These are phyloP conservation scores for Aureobasidium lini DNA, from an alignment of 2,329 filamentous ascomycete genomes.

Conservation along the genomic window DNA sequence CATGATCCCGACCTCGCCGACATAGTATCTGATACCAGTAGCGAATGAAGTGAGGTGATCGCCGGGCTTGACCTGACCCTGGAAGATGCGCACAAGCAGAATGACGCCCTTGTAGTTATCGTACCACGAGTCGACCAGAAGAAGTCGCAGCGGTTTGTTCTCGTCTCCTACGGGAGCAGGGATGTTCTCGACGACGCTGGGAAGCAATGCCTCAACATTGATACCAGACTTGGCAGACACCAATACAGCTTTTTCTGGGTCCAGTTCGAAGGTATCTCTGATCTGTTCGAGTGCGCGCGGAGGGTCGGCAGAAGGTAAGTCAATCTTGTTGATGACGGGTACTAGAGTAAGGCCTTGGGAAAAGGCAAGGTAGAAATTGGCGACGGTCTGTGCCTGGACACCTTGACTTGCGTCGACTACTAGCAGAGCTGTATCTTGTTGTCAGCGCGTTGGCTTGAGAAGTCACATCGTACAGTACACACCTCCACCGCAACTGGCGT, in stretches of 20 bases:
- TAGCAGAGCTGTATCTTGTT: constrained; percentile 54
- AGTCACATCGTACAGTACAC: not conserved
- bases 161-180: constrained; percentile 71
- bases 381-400: constrained; percentile 94
- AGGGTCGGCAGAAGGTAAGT: constrained; percentile 84
- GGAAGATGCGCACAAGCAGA: constrained; percentile 82
- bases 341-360: constrained; percentile 79
- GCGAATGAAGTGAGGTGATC: constrained; percentile 83
- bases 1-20: constrained; percentile 96
- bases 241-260: constrained; percentile 63
- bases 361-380: constrained; percentile 97
- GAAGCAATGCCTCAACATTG: constrained; percentile 76
- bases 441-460: not conserved
- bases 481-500: constrained; percentile 82
- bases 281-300: constrained; percentile 80
- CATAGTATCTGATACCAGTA: constrained; percentile 81
- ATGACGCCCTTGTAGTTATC: constrained; percentile 93
- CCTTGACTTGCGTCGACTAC: constrained; percentile 95
- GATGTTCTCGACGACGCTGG: constrained; percentile 76
- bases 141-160: constrained; percentile 65
- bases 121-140: constrained; percentile 98
- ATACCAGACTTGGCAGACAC: constrained; percentile 92
- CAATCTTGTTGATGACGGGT: constrained; percentile 94
- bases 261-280: constrained; percentile 76
- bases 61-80: constrained; percentile 73